Conservation (phyloP, 257 asterid species). For the Nicotiana attenuata region DNA sequence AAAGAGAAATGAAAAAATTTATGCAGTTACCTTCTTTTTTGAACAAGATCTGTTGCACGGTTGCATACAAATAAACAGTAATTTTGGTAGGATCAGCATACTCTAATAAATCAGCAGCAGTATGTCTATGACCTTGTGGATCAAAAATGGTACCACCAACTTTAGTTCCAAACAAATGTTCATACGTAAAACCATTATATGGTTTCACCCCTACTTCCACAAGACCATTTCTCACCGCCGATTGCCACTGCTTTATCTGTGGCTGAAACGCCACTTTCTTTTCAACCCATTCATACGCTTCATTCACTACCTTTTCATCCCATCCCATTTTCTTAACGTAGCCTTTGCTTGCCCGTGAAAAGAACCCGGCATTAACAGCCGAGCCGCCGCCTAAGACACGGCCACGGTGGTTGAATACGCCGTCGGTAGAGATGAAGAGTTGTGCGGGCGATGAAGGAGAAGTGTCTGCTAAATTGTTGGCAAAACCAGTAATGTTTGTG, state of each 20-base stretch:
- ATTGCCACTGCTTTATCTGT: slow-evolving; percentile 46
- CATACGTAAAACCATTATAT: slow-evolving; percentile 43
- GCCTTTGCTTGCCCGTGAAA: slow-evolving; percentile 41
- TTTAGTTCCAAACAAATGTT: slow-evolving; percentile 68
- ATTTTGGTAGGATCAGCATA: slow-evolving; percentile 48
- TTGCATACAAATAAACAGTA: slow-evolving; percentile 47
- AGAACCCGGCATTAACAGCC: slow-evolving; percentile 81
- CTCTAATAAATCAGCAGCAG: slow-evolving; percentile 73
- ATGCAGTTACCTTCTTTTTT: slow-evolving; percentile 28
- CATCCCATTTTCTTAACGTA: slow-evolving; percentile 42
- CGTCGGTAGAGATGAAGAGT: slow-evolving; percentile 67
- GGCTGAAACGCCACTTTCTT: slow-evolving; percentile 60
- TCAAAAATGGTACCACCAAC: slow-evolving; percentile 69
- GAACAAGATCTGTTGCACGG: slow-evolving; percentile 49
- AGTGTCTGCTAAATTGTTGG: slow-evolving; percentile 29
- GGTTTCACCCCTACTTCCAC: slow-evolving; percentile 56
- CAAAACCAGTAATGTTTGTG: slow-evolving; percentile 32
- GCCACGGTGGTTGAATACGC: slow-evolving; percentile 71
- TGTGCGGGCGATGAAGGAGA: slow-evolving; percentile 61
- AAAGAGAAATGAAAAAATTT: background rate
- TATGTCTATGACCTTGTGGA: slow-evolving; percentile 54
- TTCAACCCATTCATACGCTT: slow-evolving; percentile 81
- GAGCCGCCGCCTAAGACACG: slow-evolving; percentile 78
- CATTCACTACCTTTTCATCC: slow-evolving; percentile 43
- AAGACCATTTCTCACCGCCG: slow-evolving; percentile 64